Evolutionary conservation across 1,139 yeast genomes (phyloP).

Genomic region (Taiozyma sp.): DNA sequence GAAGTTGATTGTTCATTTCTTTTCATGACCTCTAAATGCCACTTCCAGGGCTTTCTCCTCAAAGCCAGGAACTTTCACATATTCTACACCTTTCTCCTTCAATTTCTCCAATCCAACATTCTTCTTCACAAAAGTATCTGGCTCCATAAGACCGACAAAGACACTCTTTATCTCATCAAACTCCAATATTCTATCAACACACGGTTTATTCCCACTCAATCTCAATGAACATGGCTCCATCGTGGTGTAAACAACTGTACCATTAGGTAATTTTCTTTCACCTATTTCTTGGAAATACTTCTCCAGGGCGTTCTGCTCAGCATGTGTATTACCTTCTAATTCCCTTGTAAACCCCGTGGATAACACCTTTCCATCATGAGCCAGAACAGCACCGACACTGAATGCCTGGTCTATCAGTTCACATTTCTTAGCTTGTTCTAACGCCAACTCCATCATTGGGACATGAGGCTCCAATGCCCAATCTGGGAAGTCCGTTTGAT

Average conservation of each 20-base stretch:
- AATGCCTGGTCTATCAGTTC: constrained; percentile 83
- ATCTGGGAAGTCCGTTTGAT: constrained; percentile 47
- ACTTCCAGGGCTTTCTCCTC: constrained; percentile 66
- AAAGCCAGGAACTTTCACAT: constrained; percentile 77
- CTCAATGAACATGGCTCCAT: constrained; percentile 97
- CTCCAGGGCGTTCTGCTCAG: constrained; percentile 90
- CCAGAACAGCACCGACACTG: constrained; percentile 90
- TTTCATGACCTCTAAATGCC: constrained; percentile 70
- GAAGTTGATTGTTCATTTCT: neutral
- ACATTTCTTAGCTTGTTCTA: constrained; percentile 74
- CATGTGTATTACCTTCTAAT: constrained; percentile 93
- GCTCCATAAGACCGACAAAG: constrained; percentile 91
- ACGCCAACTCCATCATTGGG: constrained; percentile 56
- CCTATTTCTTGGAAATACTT: constrained; percentile 51
- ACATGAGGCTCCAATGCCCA: constrained; percentile 72
- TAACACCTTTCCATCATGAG: constrained; percentile 55
- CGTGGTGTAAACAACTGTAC: constrained; percentile 84
- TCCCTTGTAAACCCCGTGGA: constrained; percentile 88
- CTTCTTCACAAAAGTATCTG: constrained; percentile 76
- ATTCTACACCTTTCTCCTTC: constrained; percentile 52
- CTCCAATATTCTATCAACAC: constrained; percentile 66
- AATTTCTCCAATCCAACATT: constrained; percentile 61
- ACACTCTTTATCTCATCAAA: constrained; percentile 55
- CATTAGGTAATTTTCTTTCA: constrained; percentile 51
- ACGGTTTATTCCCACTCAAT: constrained; percentile 85